Percentiles rank a stretch among this genome's conserved stretches.
Conservation (phyloP, 2,329 filamentous ascomycete genomes). For the Cercospora canescens region DNA sequence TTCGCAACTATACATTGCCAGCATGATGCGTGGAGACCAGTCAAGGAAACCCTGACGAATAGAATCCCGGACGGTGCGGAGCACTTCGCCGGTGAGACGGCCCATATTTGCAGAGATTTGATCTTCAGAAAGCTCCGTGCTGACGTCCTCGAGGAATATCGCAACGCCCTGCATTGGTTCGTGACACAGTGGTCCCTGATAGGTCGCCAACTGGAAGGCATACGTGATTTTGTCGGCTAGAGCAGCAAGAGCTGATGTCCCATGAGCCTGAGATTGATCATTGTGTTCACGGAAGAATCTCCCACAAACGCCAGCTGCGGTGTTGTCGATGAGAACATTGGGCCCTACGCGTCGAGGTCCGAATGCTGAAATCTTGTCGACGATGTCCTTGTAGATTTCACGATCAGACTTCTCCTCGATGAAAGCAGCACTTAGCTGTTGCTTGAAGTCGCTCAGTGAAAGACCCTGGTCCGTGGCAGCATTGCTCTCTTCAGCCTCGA, state of each 20-base stretch:
- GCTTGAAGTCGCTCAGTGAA: conserved; percentile 73
- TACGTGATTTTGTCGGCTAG: conserved; percentile 89
- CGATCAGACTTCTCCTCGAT: conserved; percentile 70
- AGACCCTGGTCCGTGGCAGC: conserved; percentile 61
- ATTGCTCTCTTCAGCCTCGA: conserved; percentile 51
- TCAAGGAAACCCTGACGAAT: conserved; percentile 86
- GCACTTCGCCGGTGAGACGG: conserved; percentile 87
- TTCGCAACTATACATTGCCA: conserved; percentile 97
- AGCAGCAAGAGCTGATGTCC: conserved; percentile 26
- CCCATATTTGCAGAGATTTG: conserved; percentile 68
- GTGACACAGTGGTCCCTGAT: conserved; percentile 85
- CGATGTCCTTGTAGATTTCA: conserved; percentile 73
- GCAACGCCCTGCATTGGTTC: conserved; percentile 93
- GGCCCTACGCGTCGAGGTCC: conserved; percentile 82
- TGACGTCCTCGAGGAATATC: conserved; percentile 81
- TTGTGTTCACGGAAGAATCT: conserved; percentile 54
- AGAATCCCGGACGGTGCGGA: conserved; percentile 82
- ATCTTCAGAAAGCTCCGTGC: conserved; percentile 56
- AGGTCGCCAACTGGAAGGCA: conserved; percentile 88
- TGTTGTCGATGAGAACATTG: conserved; percentile 86
- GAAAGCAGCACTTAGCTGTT: conserved; percentile 68
- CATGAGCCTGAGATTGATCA: conserved; percentile 25
- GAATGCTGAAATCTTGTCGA: conserved; percentile 85
- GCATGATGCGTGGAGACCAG: conserved; percentile 91
- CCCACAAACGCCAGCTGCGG: conserved; percentile 67